These are phyloP conservation scores for Populus alba DNA, from an alignment of 345 rosid genomes.

Conservation along the genomic window DNA sequence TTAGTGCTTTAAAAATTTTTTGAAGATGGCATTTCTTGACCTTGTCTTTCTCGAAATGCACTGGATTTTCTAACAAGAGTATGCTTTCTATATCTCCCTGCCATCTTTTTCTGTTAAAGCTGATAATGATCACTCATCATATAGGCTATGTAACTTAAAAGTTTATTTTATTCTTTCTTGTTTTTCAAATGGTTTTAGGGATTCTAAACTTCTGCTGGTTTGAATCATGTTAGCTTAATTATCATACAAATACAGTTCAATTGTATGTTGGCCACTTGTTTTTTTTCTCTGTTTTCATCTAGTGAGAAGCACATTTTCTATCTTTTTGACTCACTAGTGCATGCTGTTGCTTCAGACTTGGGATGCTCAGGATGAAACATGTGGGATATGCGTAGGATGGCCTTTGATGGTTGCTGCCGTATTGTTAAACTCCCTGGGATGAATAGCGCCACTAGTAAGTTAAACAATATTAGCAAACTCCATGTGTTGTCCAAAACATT, in stretches of 20 bases:
- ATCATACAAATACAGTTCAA: no score
- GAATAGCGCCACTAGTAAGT: constrained; percentile 87
- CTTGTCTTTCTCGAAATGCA: background rate
- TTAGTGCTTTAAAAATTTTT: background rate
- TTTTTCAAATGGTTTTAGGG: background rate
- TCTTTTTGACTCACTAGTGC: constrained; percentile 33
- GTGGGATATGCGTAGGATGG: constrained; percentile 98
- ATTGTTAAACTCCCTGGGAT: constrained; percentile 91
- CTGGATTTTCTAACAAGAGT: constrained; percentile 20
- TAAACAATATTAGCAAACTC: background rate
- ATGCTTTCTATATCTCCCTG: background rate
- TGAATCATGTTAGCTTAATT: background rate
- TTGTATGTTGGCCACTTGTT: background rate
- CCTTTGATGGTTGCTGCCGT: constrained; percentile 92
- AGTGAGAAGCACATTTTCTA: background rate
- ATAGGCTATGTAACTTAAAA: background rate
- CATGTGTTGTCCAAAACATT: no score
- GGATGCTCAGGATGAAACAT: constrained; percentile 96
- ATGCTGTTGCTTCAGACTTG: constrained; percentile 93
- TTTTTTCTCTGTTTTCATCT: background rate
- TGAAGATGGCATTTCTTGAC: constrained; percentile 16
- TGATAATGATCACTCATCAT: background rate
- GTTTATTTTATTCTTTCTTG: no score
- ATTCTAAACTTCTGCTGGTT: background rate
- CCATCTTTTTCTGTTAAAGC: background rate